Percentiles rank a stretch among this genome's conserved stretches.
Conservation (phyloP, 83 land plant genomes). For the Picea abies region DNA sequence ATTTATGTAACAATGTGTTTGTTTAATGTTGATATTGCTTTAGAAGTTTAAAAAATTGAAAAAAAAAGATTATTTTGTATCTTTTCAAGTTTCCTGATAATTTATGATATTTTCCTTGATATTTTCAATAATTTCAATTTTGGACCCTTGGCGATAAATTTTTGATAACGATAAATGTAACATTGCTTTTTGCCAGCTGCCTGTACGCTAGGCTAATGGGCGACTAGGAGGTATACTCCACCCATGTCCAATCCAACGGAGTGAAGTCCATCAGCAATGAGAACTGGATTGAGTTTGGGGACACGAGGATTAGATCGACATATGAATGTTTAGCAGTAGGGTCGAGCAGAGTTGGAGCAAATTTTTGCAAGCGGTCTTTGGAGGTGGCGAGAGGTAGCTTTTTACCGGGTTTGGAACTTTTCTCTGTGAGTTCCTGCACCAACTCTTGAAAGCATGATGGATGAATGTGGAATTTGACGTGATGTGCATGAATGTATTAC, state of each 20-base stretch:
- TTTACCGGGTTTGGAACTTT: background rate
- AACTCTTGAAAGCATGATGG: background rate
- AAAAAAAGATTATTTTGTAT: too few species aligned
- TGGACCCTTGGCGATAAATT: too few species aligned
- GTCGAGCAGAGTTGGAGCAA: background rate
- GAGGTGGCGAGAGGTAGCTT: background rate
- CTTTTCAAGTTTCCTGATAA: too few species aligned
- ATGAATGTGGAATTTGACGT: background rate
- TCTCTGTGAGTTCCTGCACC: slow-evolving; percentile 9
- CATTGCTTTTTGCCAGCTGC: background rate
- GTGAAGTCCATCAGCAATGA: background rate
- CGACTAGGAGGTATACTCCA: background rate
- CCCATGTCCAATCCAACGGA: slow-evolving; percentile 4
- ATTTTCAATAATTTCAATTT: too few species aligned
- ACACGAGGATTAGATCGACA: background rate
- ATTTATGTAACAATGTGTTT: too few species aligned
- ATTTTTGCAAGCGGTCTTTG: slow-evolving; percentile 5
- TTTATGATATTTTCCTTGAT: too few species aligned
- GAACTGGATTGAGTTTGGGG: background rate
- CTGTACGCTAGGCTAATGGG: background rate
- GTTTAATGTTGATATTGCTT: too few species aligned
- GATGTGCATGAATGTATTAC: too few species aligned
- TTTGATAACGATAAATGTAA: too few species aligned
- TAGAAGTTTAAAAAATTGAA: too few species aligned
- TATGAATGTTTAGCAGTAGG: too few species aligned